A percentile compares a stretch with the other conserved stretches of the same genome.
Evolutionary conservation across 2,329 filamentous ascomycete species (phyloP).

Genomic region (Chalara sp.): DNA sequence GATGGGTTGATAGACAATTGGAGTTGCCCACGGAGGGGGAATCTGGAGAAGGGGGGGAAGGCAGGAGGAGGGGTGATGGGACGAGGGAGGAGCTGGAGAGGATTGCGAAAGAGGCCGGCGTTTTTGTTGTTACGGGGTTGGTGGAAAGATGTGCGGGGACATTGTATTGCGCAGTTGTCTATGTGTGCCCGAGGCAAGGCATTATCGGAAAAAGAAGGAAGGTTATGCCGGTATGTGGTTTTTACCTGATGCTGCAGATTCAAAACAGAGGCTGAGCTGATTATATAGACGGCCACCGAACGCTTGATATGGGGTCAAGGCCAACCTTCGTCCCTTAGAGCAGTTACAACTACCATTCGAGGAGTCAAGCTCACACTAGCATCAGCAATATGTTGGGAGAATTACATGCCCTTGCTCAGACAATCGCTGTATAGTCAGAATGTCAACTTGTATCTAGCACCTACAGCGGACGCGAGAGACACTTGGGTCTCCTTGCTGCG

Average conservation of each 20-base stretch:
- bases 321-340: conserved; percentile 68
- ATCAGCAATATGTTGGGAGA: conserved; percentile 93
- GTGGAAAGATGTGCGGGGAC: conserved; percentile 78
- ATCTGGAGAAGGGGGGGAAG: conserved; percentile 18
- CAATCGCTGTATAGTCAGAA: conserved; percentile 84
- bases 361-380: conserved; percentile 75
- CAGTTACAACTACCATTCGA: conserved; percentile 71
- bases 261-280: no score
- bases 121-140: conserved; percentile 74
- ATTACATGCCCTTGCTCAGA: conserved; percentile 85
- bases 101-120: conserved; percentile 68
- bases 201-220: conserved; percentile 81
- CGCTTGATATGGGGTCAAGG: conserved; percentile 87
- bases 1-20: conserved; percentile 62
- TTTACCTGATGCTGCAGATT: no score
- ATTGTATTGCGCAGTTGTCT: conserved; percentile 76
- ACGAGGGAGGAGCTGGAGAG: conserved; percentile 74
- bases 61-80: conserved; percentile 57
- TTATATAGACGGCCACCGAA: conserved; percentile 60
- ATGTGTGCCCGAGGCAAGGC: conserved; percentile 69
- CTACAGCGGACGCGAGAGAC: conserved; percentile 79
- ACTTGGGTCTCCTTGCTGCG: conserved; percentile 79
- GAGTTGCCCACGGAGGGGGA: conserved; percentile 37
- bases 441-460: conserved; percentile 84
- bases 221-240: conserved; percentile 68